Percentiles rank a stretch among this genome's conserved stretches.
Evolutionary conservation across 371 early-diverging fungal genomes (phyloP).

Genomic region (Batkoa obscura): DNA sequence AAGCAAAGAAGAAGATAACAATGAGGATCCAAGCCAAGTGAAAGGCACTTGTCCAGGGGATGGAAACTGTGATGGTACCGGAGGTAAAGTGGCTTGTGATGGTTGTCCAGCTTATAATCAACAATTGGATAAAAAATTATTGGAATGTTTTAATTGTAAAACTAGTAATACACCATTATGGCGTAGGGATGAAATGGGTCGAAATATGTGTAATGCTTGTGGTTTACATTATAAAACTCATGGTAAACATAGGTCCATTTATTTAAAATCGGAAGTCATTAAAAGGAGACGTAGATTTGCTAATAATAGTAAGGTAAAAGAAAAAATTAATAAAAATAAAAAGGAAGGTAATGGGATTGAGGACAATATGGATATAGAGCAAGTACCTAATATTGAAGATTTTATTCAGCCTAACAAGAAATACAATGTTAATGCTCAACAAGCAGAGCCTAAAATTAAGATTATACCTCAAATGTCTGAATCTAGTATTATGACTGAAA

Average conservation of each 20-base stretch:
- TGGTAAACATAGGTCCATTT: conserved; percentile 32
- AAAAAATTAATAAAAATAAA: too few species aligned
- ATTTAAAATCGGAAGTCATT: conserved; percentile 40
- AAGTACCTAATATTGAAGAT: too few species aligned
- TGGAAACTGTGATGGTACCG: conserved; percentile 1
- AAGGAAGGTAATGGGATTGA: too few species aligned
- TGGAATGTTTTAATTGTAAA: conserved; percentile 50
- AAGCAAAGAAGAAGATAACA: conserved; percentile 6
- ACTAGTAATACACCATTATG: conserved; percentile 76
- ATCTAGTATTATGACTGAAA: too few species aligned
- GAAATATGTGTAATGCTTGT: conserved; percentile 80
- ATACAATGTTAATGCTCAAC: too few species aligned
- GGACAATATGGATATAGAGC: too few species aligned
- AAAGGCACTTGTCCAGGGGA: conserved; percentile 3
- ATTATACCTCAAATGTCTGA: too few species aligned
- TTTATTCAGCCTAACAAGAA: too few species aligned
- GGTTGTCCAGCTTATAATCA: not conserved
- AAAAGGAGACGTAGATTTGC: conserved; percentile 28
- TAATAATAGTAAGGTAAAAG: too few species aligned
- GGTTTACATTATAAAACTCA: conserved; percentile 76
- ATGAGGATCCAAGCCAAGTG: conserved; percentile 7
- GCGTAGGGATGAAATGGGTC: conserved; percentile 60
- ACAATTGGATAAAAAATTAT: not conserved
- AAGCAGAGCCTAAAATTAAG: too few species aligned
- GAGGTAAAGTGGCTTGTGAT: not conserved